Base-by-base conservation (phyloP, 2,329 filamentous ascomycete species). In the Stagonosporopsis vannaccii region DNA sequence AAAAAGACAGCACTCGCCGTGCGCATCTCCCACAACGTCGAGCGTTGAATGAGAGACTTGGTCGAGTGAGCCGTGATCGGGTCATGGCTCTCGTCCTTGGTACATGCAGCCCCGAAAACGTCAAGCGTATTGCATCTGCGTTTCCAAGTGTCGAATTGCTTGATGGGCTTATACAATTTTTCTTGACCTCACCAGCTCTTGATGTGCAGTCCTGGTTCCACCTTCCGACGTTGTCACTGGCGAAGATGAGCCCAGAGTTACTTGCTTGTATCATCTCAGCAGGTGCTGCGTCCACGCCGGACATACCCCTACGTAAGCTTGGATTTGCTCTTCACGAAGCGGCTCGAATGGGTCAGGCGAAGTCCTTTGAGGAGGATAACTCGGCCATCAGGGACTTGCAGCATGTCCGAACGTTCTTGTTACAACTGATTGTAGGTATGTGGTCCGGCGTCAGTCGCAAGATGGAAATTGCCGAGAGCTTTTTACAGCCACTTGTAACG, bases 61-160 rank as follows among this genome's bases (percentile, higher is more conserved):
- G 74, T 17, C 74, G 75, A 39, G 75, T 73, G 2, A 77, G 76
- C 19, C 74, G 79, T 26, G 89, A 91, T 70, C 82, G 81, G 42
- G 81, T 90, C 1, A 77, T 91, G 51, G 86, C 84, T 11, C 81
- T 90, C 55, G 83, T 90, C 1, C 75, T 91, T 32, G 80, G 81
- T 45, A 85, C 83, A 4, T 87, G 84, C 63, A 83, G 82, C 42
- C 75, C 76, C 2, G 65, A 82, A 73, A 75, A 82, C 74, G 73
- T 81, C 69, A 63, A 62, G 56, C 82, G 78, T 45, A 83, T 85
- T 19, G 84, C 82, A 17, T 83, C 80, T 1, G 87, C 86, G 0
- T 90, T 90, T 60, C 86, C 86, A 0, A 85, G 85, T 1, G 80
- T 85, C 17, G 82, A 85, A 20, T 71, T 86, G 13, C 77, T 89